phyloP scores from a whole-genome alignment of 768 basidiomycete species.

The Lactarius sp. region DNA sequence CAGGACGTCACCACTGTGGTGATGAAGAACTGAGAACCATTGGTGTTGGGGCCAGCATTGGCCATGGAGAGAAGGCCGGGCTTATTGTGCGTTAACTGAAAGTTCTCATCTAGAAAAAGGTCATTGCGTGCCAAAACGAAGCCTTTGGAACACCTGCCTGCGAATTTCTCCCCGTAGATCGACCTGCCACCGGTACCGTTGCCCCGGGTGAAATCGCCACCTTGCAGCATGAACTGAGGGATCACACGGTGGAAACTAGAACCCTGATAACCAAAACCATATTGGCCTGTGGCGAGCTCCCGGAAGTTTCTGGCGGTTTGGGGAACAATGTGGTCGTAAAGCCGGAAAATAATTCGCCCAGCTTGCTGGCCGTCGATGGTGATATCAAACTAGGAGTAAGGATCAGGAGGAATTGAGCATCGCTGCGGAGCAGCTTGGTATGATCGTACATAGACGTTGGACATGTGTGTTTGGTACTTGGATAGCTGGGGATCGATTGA shows the following conservation, averaged over 20 bases:
- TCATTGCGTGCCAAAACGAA: background rate
- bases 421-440: background rate
- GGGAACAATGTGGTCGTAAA: constrained; percentile 76
- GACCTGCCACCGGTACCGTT: constrained; percentile 77
- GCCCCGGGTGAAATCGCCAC: constrained; percentile 72
- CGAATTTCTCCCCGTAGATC: constrained; percentile 67
- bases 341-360: constrained; percentile 75
- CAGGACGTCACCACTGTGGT: constrained; percentile 72
- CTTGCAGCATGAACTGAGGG: constrained; percentile 84
- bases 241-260: constrained; percentile 80
- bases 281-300: constrained; percentile 71
- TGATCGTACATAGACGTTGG: constrained; percentile 39
- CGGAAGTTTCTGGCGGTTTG: constrained; percentile 82
- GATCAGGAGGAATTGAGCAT: background rate
- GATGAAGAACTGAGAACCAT: constrained; percentile 88
- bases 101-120: constrained; percentile 69
- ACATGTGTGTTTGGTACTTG: constrained; percentile 28
- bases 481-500: constrained; percentile 23
- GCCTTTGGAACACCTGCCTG: constrained; percentile 40
- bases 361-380: constrained; percentile 36
- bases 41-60: constrained; percentile 77
- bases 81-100: constrained; percentile 66
- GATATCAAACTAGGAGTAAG: constrained; percentile 57
- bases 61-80: constrained; percentile 72
- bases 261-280: constrained; percentile 71